Conservation (phyloP, 805 yeast species). For the Wickerhamomyces xylosicus region DNA sequence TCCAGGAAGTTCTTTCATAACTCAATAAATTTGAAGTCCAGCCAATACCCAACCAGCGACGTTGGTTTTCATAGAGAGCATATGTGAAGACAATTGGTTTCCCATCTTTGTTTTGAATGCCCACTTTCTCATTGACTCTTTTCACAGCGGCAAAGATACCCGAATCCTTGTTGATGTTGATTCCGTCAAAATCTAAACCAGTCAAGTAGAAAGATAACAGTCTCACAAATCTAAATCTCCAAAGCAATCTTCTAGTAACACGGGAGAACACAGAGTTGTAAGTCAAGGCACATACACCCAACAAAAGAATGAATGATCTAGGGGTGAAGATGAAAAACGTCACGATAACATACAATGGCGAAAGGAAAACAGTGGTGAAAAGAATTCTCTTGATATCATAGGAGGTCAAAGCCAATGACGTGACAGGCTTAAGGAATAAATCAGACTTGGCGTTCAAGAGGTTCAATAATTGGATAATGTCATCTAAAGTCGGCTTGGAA, state of each 20-base stretch:
- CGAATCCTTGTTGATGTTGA: slow-evolving; percentile 28
- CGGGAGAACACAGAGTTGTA: slow-evolving; percentile 83
- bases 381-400: slow-evolving; percentile 72
- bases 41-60: slow-evolving; percentile 96
- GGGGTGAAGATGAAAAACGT: slow-evolving; percentile 66
- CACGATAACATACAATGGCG: slow-evolving; percentile 72
- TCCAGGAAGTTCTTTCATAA: slow-evolving; percentile 94
- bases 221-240: slow-evolving; percentile 73
- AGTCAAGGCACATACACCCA: slow-evolving; percentile 55
- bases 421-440: slow-evolving; percentile 69
- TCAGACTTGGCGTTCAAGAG: slow-evolving; percentile 70
- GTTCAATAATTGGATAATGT: slow-evolving; percentile 68
- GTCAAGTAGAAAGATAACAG: slow-evolving; percentile 71
- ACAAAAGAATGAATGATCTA: slow-evolving; percentile 45
- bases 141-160: slow-evolving; percentile 33
- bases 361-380: slow-evolving; percentile 74
- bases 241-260: slow-evolving; percentile 71
- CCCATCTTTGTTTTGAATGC: slow-evolving; percentile 23
- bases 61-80: slow-evolving; percentile 87
- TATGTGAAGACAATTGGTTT: slow-evolving; percentile 75
- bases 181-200: slow-evolving; percentile 67
- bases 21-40: slow-evolving; percentile 91
- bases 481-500: slow-evolving; percentile 75
- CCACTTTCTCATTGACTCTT: slow-evolving; percentile 25
- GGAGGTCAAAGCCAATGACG: slow-evolving; percentile 59